Evolutionary conservation across 2,329 filamentous ascomycete genomes (phyloP), one percentile per base, ranked within the genome.

Genomic region (Cytospora paraplurivora): DNA sequence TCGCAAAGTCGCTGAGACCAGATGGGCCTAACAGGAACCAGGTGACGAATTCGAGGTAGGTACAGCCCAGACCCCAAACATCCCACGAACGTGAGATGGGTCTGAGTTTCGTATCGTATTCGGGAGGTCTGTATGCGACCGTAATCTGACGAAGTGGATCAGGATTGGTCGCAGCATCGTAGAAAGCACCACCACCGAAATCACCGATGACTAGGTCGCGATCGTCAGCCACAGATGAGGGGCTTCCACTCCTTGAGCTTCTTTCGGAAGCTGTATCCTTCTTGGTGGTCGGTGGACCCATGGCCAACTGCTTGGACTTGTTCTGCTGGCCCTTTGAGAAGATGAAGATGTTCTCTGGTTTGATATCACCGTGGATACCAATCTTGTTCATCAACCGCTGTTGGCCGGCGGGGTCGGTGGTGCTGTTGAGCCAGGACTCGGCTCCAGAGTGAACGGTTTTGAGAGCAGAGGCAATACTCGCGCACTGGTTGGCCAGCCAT

Each of bases 61-160:
- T 63, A 60, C 69, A 71, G 1, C 67, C 70, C 11, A 71, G 64
- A 47, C 67, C 66, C 70, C 70, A 71, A 7, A 71, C 62, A 33
- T 71, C 70, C 65, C 65, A 67, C n/a, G 65, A 67, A 47, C 62
- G 65, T n/a, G 65, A 67, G 44, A 67, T 59, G n/a, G 65, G 65
- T 56, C 64, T 54, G 19, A 62, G 55, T 56, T 67, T 67, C 7
- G 65, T 67, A 55, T 67, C 65, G 34, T 67, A 60, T 34, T 67
- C 65, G 6, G 65, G 65, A 49, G 65, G 65, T 49, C 65, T 56
- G 52, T 67, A 67, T 4, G 65, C 57, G 12, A 62, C 56, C 7
- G 65, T 67, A 21, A 67, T 62, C 32, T 67, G 65, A 35, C 58
- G 63, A 27, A 67, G 65, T 1, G 65, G 65, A 44, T 67, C 56